Percentiles rank a stretch among this genome's conserved stretches.
Conservation (phyloP, 2,329 filamentous ascomycete genomes). For the Phyllosticta ampelicida region DNA sequence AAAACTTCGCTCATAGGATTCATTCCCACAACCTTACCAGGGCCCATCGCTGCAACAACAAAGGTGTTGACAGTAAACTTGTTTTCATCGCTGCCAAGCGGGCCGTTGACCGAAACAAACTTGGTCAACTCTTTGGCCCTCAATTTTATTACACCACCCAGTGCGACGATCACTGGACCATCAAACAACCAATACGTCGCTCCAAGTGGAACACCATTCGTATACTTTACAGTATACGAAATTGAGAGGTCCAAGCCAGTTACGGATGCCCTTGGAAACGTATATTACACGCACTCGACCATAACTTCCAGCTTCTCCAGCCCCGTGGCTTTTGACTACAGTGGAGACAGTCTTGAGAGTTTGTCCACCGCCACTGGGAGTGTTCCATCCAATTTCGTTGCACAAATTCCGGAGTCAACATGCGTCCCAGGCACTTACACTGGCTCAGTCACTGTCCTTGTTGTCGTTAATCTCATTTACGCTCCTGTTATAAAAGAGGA, state of each 20-base stretch:
- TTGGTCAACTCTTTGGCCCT: constrained; percentile 16
- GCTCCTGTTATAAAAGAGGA: constrained; percentile 7
- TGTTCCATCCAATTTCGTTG: constrained; percentile 27
- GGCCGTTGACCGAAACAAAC: constrained; percentile 14
- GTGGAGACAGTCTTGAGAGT: constrained; percentile 21
- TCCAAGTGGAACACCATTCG: constrained; percentile 29
- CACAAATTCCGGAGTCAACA: constrained; percentile 21
- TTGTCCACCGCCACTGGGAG: constrained; percentile 19
- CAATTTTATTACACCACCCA: constrained; percentile 15
- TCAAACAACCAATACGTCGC: constrained; percentile 16
- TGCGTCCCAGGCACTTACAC: constrained; percentile 27
- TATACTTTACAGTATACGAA: constrained; percentile 35
- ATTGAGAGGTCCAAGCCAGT: constrained; percentile 24
- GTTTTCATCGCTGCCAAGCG: constrained; percentile 16
- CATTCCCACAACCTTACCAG: constrained; percentile 7
- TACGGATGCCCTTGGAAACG: constrained; percentile 18
- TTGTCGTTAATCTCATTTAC: constrained; percentile 32
- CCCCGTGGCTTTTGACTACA: constrained; percentile 28
- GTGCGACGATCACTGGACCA: constrained; percentile 16
- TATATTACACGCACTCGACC: constrained; percentile 23
- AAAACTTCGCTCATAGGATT: constrained; percentile 10
- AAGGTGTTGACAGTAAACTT: constrained; percentile 20
- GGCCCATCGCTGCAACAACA: constrained; percentile 22
- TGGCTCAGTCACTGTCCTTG: constrained; percentile 32
- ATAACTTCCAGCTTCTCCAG: constrained; percentile 24